phyloP scores from a whole-genome alignment of 371 early-diverging fungal species.

The Blakeslea trispora region DNA sequence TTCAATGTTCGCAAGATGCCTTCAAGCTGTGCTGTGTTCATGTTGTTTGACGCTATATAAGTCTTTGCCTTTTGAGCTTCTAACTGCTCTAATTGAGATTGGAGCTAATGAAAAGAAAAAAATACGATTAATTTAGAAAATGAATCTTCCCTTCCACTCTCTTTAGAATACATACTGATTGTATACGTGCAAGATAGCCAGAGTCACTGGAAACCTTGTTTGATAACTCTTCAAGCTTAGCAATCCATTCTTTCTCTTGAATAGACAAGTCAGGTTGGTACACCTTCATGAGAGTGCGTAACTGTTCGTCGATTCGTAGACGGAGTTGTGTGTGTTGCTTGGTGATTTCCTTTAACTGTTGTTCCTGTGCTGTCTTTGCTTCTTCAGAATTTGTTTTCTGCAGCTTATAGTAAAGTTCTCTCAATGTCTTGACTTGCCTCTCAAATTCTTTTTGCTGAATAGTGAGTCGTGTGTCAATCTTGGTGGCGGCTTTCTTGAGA shows the following conservation, averaged over 20 bases:
- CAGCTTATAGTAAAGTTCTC: constrained; percentile 21
- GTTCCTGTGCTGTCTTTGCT: constrained; percentile 10
- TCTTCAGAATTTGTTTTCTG: constrained; percentile 14
- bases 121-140: not conserved
- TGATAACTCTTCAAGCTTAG: constrained; percentile 18
- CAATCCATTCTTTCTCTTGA: constrained; percentile 25
- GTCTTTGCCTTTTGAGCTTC: not conserved
- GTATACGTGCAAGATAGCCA: constrained; percentile 18
- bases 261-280: constrained; percentile 28
- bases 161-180: constrained; percentile 16
- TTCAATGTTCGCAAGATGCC: not conserved
- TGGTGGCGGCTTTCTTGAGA: constrained; percentile 18
- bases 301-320: constrained; percentile 25
- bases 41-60: not conserved
- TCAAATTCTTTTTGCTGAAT: constrained; percentile 34
- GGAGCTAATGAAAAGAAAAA: not conserved
- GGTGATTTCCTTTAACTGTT: constrained; percentile 16
- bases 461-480: constrained; percentile 19
- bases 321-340: constrained; percentile 20
- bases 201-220: constrained; percentile 17
- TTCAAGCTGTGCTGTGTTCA: not conserved
- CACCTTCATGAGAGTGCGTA: constrained; percentile 17
- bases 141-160: no score
- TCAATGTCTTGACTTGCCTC: constrained; percentile 20
- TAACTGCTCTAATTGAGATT: not conserved